Base-by-base conservation (phyloP, 257 asterid genomes). In the Prunella vulgaris region DNA sequence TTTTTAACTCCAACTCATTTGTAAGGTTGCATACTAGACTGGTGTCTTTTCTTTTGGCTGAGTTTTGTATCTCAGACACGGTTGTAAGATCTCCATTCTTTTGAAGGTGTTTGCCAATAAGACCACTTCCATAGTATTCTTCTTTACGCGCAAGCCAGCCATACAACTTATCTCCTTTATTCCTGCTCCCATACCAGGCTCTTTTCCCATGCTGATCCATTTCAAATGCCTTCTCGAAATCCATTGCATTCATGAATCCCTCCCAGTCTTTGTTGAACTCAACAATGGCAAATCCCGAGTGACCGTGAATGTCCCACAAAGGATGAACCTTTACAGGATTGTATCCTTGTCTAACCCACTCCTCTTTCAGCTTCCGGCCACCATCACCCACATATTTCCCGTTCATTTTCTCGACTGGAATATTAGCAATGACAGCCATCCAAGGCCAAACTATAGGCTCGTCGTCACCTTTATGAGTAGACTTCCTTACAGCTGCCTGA, bases 121-220 rank as follows among this genome's bases (percentile, higher is more conserved):
- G 72, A 25, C 83, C 85, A 17, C 56, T n/a, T 12, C 58, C 69
- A 42, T 62, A 1, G 58, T 79, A 93, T 5, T 93, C 98, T 28
- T 87, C 90, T 52, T 71, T 83, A 64, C 97, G 87, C 21, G 98
- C 96, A 75, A 93, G 84, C 98, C 98, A 93, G 22, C 84, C 98
- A 68, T 87, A 88, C 52, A 82, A 40, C 77, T 83, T 76, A 68
- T 83, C 82, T 18, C 87, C 87, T 74, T 59, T 86, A 7, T 70
- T 27, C 52, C 70, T 77, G 30, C 77, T 28, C n/a, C 56, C 52
- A 44, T 68, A 7, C 92, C 93, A 93, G 74, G 88, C 93, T 46
- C 71, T 83, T 77, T 84, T 93, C 27, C 97, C 98, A 65, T 60
- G 90, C 28, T 37, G 82, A 60, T 82, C 80, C 71, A 70, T 69